These are phyloP conservation scores for Daedalea quercina DNA, from an alignment of 768 basidiomycete species.

Conservation along the genomic window DNA sequence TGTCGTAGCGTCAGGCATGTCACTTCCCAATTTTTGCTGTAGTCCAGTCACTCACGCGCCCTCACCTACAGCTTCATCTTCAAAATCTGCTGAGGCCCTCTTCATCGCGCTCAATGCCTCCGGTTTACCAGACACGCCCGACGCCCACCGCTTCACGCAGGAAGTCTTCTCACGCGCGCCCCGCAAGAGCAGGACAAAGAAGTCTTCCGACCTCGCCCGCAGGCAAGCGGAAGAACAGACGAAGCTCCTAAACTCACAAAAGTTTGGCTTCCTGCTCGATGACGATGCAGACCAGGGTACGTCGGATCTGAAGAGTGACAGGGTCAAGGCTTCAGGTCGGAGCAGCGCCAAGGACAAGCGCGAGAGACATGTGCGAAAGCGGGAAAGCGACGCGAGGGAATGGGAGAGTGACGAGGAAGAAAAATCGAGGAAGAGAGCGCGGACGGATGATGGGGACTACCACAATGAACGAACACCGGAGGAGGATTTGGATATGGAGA, in stretches of 20 bases:
- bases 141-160: conserved; percentile 71
- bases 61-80: conserved; percentile 55
- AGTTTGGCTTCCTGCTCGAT: conserved; percentile 80
- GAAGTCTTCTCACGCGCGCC: conserved; percentile 77
- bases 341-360: conserved; percentile 45
- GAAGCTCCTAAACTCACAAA: conserved; percentile 59
- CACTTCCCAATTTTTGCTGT: neutral
- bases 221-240: conserved; percentile 73
- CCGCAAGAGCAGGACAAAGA: conserved; percentile 69
- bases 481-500: conserved; percentile 33
- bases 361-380: conserved; percentile 67
- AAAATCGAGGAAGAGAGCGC: conserved; percentile 56
- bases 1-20: conserved; percentile 74
- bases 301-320: conserved; percentile 27
- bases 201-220: conserved; percentile 37
- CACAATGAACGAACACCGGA: conserved; percentile 28
- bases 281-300: conserved; percentile 50
- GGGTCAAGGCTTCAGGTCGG: conserved; percentile 24
- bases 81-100: conserved; percentile 75
- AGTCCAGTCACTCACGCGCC: conserved; percentile 6
- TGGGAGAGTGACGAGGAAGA: conserved; percentile 95
- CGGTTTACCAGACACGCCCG: conserved; percentile 77
- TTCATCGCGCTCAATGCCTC: conserved; percentile 68
- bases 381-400: conserved; percentile 73
- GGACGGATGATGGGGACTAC: conserved; percentile 36